Evolutionary conservation across 2,329 filamentous ascomycete genomes (phyloP), one percentile per base, ranked within the genome.

Genomic region (Colletotrichum theobromicola): DNA sequence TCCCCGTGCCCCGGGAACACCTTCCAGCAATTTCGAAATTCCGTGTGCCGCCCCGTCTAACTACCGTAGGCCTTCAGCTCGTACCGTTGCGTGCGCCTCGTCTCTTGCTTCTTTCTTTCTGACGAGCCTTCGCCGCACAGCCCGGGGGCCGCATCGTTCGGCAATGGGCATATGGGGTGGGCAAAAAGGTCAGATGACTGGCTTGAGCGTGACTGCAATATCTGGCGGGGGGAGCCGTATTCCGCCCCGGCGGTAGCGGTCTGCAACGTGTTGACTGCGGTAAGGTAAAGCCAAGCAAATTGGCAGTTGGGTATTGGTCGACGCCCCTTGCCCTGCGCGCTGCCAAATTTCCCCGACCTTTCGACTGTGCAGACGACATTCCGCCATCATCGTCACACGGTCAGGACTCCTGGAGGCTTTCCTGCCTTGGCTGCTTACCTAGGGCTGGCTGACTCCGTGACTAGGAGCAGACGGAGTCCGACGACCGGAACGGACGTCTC

Each of bases 161-260:
- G 32, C 26, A 21, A 67, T 35, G n/a, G 21, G n/a, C 13, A 13
- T 32, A 46, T 46, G 42, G 32, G 24, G 64, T 35, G 67, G 21
- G 28, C 12, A n/a, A 50, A 53, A 32, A 72, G 72, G 68, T 72
- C 72, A 72, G 72, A 74, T 62, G 72, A 74, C 62, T 34, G 35
- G 26, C 55, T 60, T 62, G 72, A 62, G 72, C 26, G 62, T 62
- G 61, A 55, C 68, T 61, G 32, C 32, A 74, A 61, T 42, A 46
- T 46, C 42, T 46, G 42, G 42, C 34, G 50, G 50, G 26, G 26
- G 50, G 46, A 37, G 57, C 46, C 60, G 34, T 46, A 26, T 57
- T 55, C 64, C 30, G 32, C 30, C 37, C 62, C 28, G 28, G 28
- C 34, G 21, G 60, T 37, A 28, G 46, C 42, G 46, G 42, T 42